Evolutionary conservation across 805 yeast genomes (phyloP), one percentile per base, ranked within the genome.

Genomic region (Lipomyces orientalis): DNA sequence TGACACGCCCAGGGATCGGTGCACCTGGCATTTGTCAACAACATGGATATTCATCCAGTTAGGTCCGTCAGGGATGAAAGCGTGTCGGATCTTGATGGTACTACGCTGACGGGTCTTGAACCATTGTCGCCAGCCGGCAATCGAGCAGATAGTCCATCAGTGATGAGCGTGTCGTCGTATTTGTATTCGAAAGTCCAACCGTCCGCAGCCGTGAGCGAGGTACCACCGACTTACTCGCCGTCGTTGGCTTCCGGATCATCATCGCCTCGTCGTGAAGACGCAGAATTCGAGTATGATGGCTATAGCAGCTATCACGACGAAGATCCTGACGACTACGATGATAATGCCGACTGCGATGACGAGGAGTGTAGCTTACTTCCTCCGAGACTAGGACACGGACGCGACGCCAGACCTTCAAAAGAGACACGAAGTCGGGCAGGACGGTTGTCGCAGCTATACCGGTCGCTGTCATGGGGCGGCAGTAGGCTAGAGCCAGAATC

Each of bases 401-500:
- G 31, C 61, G 16, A 9, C 33, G 8, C 34, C 60, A 10, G 52
- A 29, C 4, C 58, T 35, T 35, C 33, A 58, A 43, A 6, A 4
- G 43, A 1, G 54, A 60, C 33, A 25, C 22, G 54, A 4, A 5
- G 37, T 14, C 39, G 35, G 37, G 33, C 10, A 14, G 22, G 58
- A 8, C 58, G n/a, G 4, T 56, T 63, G 25, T 58, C 58, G 39
- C 51, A 46, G 33, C 55, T 65, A 5, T 65, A 65, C 54, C 64
- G 68, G 25, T 55, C 68, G 7, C 54, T 60, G 9, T 65, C 68
- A 6, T 39, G n/a, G 12, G 64, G 61, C n/a, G 62, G 62, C 63
- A 5, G 60, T 54, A 49, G 25, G 54, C 31, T 59, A 60, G 25
- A 54, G 54, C 4, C 54, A 56, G 14, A 58, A 34, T 8, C 51